Evolutionary conservation across 1,284 basidiomycete genomes (phyloP), one percentile per base, ranked within the genome.

Genomic region (Filobasidium uniguttulatum): DNA sequence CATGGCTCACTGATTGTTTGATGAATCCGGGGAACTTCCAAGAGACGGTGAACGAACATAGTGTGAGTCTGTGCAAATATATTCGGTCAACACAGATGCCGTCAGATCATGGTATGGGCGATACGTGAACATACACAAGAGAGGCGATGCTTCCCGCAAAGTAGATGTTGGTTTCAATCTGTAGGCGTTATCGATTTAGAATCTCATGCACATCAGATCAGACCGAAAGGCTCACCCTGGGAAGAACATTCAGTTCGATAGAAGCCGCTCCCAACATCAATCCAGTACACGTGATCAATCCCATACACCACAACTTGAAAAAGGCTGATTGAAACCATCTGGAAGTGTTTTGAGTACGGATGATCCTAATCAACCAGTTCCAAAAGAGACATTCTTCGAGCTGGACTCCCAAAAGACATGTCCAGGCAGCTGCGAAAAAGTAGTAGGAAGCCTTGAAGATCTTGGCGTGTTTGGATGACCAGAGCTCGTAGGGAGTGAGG

Each of bases 371-470:
- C 29, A 64, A 46, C 44, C 62, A 64, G 1, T 50, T 52, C 61
- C 62, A 64, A 49, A 63, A 62, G 22, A 64, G 52, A 7, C 58
- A 56, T 43, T 64, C 62, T 48, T 64, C 62, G 14, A 57, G 50
- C 41, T 64, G 59, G 26, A 64, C 59, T 10, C 52, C 47, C 20
- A 61, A 48, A 14, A 62, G 34, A 2, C 58, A 31, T 2, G 49
- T 52, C 53, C 59, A 61, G 1, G 53, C 62, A 10, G 59, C 34
- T 1, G 56, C 38, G 25, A 60, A 36, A 46, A 60, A 22, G 48
- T 60, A 56, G 44, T 64, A 61, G 3, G 53, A 49, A 1, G 31
- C 35, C 14, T 57, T 51, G 20, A 58, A 56, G 20, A 59, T 51
- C 5, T 31, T n/a, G 41, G 55, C 55, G 28, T 57, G 47, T 10